phyloP scores from a whole-genome alignment of 139 green algal genomes.

The Chlorella vulgaris region DNA sequence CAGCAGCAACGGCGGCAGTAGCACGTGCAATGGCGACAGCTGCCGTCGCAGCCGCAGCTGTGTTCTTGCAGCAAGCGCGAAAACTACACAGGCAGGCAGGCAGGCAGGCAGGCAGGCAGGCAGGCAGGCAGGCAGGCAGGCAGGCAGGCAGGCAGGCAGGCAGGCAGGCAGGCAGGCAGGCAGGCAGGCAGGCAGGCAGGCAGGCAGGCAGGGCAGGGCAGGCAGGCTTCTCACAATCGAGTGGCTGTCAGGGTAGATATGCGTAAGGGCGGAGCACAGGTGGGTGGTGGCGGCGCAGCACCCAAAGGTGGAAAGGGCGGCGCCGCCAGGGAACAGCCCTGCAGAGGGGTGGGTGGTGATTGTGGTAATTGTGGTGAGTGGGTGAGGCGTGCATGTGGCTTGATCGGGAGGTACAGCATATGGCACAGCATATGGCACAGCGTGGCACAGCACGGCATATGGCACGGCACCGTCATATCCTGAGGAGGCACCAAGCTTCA shows the following conservation, averaged over 20 bases:
- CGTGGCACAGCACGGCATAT: too few relatives aligned
- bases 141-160: neutral
- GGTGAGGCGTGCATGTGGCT: neutral
- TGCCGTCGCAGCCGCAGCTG: too few relatives aligned
- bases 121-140: too few relatives aligned
- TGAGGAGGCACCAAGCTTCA: too few relatives aligned
- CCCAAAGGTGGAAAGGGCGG: conserved; percentile 66
- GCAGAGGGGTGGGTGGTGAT: neutral
- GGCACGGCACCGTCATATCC: too few relatives aligned
- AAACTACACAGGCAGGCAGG: too few relatives aligned
- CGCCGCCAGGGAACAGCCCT: conserved; percentile 34
- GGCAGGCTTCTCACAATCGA: conserved; percentile 46
- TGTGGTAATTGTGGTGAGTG: neutral
- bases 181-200: neutral
- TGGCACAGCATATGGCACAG: too few relatives aligned
- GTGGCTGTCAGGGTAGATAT: conserved; percentile 79
- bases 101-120: too few relatives aligned
- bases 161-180: neutral
- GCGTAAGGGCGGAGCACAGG: conserved; percentile 71
- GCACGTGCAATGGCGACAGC: too few relatives aligned
- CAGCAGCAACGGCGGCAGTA: too few relatives aligned
- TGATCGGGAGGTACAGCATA: neutral
- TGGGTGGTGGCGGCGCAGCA: conserved; percentile 73
- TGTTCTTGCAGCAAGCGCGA: too few relatives aligned
- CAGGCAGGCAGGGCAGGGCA: too few relatives aligned